Evolutionary conservation across 495 filamentous ascomycete genomes (phyloP).

Genomic region (Penicillium diatomitis): DNA sequence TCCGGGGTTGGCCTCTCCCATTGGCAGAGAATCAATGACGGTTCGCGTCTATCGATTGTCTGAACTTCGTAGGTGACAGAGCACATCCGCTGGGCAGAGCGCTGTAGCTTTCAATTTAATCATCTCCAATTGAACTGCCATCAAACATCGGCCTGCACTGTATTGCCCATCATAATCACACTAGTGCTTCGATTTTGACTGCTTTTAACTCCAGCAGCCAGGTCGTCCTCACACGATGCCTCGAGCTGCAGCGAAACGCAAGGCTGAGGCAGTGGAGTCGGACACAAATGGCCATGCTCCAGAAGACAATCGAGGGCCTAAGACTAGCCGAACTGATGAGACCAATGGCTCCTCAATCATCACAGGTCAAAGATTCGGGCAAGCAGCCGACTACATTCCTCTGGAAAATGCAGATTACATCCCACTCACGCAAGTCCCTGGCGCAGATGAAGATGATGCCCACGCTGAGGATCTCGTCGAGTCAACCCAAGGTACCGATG

Average conservation of each 20-base stretch:
- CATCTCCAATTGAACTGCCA: no score
- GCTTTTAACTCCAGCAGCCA: no score
- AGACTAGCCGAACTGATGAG: conserved; percentile 4
- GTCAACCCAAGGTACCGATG: conserved; percentile 32
- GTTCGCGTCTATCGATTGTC: background rate
- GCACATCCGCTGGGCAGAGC: no score
- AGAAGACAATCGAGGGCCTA: conserved; percentile 11
- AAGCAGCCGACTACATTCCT: conserved; percentile 20
- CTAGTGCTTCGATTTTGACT: no score
- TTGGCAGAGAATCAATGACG: background rate
- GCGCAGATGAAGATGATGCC: conserved; percentile 30
- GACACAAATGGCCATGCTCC: conserved; percentile 9
- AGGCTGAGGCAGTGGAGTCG: conserved; percentile 8
- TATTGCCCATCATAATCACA: no score
- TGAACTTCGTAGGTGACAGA: no score
- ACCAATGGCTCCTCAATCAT: background rate
- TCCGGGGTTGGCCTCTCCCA: background rate
- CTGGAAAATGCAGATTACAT: conserved; percentile 25
- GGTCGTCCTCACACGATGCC: background rate
- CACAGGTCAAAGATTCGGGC: conserved; percentile 24
- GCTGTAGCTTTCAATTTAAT: no score
- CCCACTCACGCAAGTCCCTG: conserved; percentile 22
- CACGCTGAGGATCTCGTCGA: conserved; percentile 23
- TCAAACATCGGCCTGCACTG: no score
- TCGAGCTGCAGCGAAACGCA: conserved; percentile 10